Conservation (phyloP, 2,329 filamentous ascomycete genomes). For the Fusarium equiseti region DNA sequence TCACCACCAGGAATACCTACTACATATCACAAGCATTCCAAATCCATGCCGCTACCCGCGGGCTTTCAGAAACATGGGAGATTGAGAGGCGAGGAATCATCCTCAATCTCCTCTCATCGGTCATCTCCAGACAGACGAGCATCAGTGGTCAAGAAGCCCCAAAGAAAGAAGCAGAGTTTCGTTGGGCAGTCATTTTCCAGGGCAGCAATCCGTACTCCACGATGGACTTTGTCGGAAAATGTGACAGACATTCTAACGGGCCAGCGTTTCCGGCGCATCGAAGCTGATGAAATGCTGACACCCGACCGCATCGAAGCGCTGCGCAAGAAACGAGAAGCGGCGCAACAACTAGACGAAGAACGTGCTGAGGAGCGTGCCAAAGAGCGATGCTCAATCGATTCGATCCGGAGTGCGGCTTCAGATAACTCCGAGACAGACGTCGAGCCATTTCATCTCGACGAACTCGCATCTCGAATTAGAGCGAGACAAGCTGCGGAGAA, state of each 20-base stretch:
- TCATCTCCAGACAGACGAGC: conserved; percentile 45
- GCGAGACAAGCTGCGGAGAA: conserved; percentile 48
- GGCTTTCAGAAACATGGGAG: conserved; percentile 34
- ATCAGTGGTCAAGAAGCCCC: conserved; percentile 58
- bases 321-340: conserved; percentile 52
- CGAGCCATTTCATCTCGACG: conserved; percentile 64
- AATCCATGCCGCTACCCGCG: conserved; percentile 43
- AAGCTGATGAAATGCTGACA: conserved; percentile 71
- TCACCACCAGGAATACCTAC: conserved; percentile 32
- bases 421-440: conserved; percentile 54
- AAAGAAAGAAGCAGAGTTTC: conserved; percentile 53
- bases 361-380: conserved; percentile 13
- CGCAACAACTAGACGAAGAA: conserved; percentile 39
- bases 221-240: conserved; percentile 68
- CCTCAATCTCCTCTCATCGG: conserved; percentile 25
- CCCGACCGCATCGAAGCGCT: conserved; percentile 63
- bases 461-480: conserved; percentile 58
- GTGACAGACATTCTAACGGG: conserved; percentile 68
- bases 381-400: conserved; percentile 43
- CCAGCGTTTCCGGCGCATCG: conserved; percentile 66
- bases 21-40: conserved; percentile 34
- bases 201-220: conserved; percentile 47
- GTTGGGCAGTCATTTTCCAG: conserved; percentile 29
- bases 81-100: conserved; percentile 23
- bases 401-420: conserved; percentile 38